A percentile compares a stretch with the other conserved stretches of the same genome.
phyloP scores from a whole-genome alignment of 2,329 filamentous ascomycete species.

The Coniochaeta ligniaria region DNA sequence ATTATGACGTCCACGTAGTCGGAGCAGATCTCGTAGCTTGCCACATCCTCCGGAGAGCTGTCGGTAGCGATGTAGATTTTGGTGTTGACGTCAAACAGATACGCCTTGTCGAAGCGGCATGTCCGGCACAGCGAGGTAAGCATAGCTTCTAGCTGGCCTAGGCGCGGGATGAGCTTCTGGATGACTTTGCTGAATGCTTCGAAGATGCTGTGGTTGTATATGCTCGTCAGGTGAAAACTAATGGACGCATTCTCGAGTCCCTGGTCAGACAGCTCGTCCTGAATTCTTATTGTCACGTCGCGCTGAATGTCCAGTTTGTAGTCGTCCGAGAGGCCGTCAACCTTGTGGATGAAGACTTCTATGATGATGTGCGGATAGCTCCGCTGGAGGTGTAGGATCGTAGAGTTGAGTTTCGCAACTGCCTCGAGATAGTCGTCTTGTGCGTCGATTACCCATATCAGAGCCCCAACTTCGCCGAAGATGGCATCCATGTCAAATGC shows the following conservation, averaged over 20 bases:
- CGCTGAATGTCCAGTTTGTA: constrained; percentile 94
- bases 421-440: constrained; percentile 97
- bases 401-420: constrained; percentile 77
- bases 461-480: constrained; percentile 86
- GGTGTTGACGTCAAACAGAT: constrained; percentile 93
- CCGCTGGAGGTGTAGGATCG: constrained; percentile 82
- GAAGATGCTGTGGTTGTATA: constrained; percentile 96
- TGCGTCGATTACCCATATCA: constrained; percentile 98
- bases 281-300: constrained; percentile 92
- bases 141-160: constrained; percentile 87
- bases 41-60: constrained; percentile 86
- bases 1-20: constrained; percentile 99
- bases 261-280: constrained; percentile 89
- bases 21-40: constrained; percentile 95
- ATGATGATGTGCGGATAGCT: constrained; percentile 92
- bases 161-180: constrained; percentile 89
- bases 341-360: constrained; percentile 98
- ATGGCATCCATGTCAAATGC: constrained; percentile 89
- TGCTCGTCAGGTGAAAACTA: constrained; percentile 92
- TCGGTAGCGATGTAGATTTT: constrained; percentile 99
- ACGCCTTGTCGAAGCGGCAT: constrained; percentile 95
- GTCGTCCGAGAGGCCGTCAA: constrained; percentile 94
- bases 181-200: constrained; percentile 98
- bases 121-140: constrained; percentile 90
- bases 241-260: constrained; percentile 91